Conservation (phyloP, 169 alveolate species). For the Plasmodium vinckei region DNA sequence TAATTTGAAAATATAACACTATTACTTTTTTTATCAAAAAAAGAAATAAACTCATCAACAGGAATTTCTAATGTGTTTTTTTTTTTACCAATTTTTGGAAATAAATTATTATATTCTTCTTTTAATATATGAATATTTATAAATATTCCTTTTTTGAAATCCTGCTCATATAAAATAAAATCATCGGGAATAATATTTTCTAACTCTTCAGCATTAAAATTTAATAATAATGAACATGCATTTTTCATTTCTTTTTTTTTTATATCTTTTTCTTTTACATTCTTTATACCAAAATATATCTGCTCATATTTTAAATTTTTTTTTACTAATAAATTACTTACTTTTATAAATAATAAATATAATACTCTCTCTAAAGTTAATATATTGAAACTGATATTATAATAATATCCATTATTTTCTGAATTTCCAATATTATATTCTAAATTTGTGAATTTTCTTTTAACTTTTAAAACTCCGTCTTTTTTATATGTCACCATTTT, state of each 20-base stretch:
- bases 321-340: conserved; percentile 33
- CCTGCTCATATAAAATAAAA: conserved; percentile 44
- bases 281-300: conserved; percentile 67
- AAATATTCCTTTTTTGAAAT: conserved; percentile 30
- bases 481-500: not conserved
- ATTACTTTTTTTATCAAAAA: conserved; percentile 32
- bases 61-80: conserved; percentile 3
- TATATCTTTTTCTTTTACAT: conserved; percentile 28
- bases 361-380: conserved; percentile 36
- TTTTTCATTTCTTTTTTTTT: conserved; percentile 57
- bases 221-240: conserved; percentile 51
- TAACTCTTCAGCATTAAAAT: conserved; percentile 7
- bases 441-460: not conserved
- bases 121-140: conserved; percentile 34
- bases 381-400: conserved; percentile 21
- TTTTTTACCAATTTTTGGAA: not conserved
- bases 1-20: conserved; percentile 36
- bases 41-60: conserved; percentile 20
- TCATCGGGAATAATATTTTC: conserved; percentile 51
- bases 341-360: conserved; percentile 45
- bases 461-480: not conserved
- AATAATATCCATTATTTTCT: not conserved
- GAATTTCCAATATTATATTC: not conserved
- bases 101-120: conserved; percentile 1
- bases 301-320: conserved; percentile 35